Conservation (phyloP, 306 rosid genomes). For the Malus asiatica region DNA sequence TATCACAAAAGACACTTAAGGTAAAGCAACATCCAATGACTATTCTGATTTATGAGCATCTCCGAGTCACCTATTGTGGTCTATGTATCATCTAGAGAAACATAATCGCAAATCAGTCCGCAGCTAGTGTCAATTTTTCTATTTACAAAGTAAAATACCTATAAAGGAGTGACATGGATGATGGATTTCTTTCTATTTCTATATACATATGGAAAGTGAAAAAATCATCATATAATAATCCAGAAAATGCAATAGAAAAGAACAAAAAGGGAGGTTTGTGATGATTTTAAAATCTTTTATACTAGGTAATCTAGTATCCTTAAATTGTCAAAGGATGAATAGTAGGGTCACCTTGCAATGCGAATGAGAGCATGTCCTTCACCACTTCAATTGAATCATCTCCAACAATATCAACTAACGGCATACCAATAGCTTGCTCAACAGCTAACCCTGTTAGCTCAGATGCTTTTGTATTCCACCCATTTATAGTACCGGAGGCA, state of each 20-base stretch:
- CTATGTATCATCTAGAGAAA: background rate
- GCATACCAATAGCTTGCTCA: slow-evolving; percentile 33
- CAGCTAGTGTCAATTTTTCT: background rate
- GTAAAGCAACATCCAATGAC: background rate
- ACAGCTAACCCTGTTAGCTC: slow-evolving; percentile 34
- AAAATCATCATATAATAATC: too few species aligned
- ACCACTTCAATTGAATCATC: slow-evolving; percentile 31
- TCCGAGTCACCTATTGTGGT: background rate
- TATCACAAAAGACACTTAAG: background rate
- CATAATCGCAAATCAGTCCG: background rate
- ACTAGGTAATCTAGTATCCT: too few species aligned
- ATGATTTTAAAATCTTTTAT: too few species aligned
- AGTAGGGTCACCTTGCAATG: slow-evolving; percentile 27
- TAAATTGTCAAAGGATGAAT: background rate
- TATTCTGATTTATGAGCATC: background rate
- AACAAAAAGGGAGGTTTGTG: too few species aligned
- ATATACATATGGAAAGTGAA: too few species aligned
- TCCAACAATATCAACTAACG: slow-evolving; percentile 27
- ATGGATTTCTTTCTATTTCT: background rate
- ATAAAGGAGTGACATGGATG: background rate
- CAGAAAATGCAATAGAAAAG: too few species aligned
- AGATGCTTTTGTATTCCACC: slow-evolving; percentile 38
- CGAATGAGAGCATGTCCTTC: slow-evolving; percentile 27
- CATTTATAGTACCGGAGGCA: slow-evolving; percentile 26
- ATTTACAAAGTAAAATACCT: background rate